Base-by-base conservation (phyloP, 139 green algal genomes). In the Chlorella vulgaris region DNA sequence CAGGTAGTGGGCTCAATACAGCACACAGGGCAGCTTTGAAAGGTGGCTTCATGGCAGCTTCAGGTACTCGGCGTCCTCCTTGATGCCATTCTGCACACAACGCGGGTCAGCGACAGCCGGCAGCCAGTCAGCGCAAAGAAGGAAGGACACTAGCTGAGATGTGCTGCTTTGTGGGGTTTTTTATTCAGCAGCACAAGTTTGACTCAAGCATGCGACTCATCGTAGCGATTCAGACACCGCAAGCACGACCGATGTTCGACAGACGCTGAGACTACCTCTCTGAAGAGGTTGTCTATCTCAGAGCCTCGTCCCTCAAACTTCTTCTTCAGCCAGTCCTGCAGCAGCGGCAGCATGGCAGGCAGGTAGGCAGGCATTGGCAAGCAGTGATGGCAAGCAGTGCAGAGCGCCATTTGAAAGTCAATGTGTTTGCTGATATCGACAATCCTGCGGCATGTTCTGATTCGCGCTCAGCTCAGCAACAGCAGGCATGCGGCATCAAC, bases 271-370 rank as follows among this genome's bases (percentile, higher is more conserved):
- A 35, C 66, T 21, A 43, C 74, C 74, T 80, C 74, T 21, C 58
- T 80, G 74, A 80, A 80, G 28, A 80, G 38, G 2, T 19, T 68
- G 58, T 69, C 74, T 6, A 80, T 70, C 15, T 93, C 86, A 19
- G 74, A 38, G 0, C 19, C 58, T 28, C 62, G 85, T 26, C 92
- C 92, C 53, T 88, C 78, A 86, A 96, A 95, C 74, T 85, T 84
- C 80, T 88, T 90, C 80, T 90, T 93, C 69, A 85, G 82, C 91
- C 92, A 96, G 53, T 62, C 74, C 40, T 89, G 65, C 28, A 61
- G 73, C 7, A 5, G 28, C n/a, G n/a, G n/a, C n/a, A n/a, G n/a
- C n/a, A n/a, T n/a, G n/a, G n/a, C n/a, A n/a, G n/a, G n/a, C n/a
- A n/a, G n/a, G n/a, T n/a, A n/a, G n/a, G n/a, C n/a, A n/a, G n/a